Conservation (phyloP, 352 stramenopile genomes). For the Pythium chondricola region DNA sequence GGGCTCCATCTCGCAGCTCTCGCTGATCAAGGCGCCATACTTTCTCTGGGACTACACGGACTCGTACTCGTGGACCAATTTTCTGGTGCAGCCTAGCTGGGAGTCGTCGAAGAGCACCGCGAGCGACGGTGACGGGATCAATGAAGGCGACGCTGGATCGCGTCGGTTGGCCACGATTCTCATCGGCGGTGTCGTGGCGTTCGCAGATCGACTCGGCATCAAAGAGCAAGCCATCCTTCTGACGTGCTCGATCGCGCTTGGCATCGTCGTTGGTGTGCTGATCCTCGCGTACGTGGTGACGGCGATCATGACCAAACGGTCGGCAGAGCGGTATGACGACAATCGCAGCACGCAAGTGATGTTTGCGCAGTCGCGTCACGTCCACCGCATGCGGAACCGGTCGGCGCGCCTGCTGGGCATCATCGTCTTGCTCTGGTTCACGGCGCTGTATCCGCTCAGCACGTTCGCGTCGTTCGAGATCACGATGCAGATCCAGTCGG, state of each 20-base stretch:
- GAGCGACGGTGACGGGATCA: constrained; percentile 8
- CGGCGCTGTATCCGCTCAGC: constrained; percentile 53
- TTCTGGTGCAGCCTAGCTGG: constrained; percentile 26
- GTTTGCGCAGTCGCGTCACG: constrained; percentile 22
- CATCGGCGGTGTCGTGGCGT: constrained; percentile 47
- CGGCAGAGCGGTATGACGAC: constrained; percentile 37
- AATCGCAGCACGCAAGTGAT: constrained; percentile 27
- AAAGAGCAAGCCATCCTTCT: constrained; percentile 38
- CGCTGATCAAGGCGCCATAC: constrained; percentile 57
- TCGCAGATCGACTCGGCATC: constrained; percentile 46
- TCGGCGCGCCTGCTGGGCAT: constrained; percentile 56
- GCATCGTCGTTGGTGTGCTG: constrained; percentile 28
- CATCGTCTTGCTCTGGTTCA: constrained; percentile 51
- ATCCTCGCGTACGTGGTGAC: constrained; percentile 39
- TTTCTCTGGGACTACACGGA: constrained; percentile 63
- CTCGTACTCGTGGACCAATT: constrained; percentile 64
- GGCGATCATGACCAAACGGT: constrained; percentile 43
- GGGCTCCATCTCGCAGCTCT: constrained; percentile 49
- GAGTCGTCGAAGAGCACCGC: constrained; percentile 3
- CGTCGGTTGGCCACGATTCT: constrained; percentile 54
- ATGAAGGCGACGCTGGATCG: constrained; percentile 1
- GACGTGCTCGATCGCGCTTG: constrained; percentile 31
- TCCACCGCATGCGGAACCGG: constrained; percentile 46
- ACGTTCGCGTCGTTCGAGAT: constrained; percentile 58
- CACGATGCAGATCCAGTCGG: constrained; percentile 47